These are phyloP conservation scores for Boletellus sp. DNA, from an alignment of 768 basidiomycete genomes.

Conservation along the genomic window DNA sequence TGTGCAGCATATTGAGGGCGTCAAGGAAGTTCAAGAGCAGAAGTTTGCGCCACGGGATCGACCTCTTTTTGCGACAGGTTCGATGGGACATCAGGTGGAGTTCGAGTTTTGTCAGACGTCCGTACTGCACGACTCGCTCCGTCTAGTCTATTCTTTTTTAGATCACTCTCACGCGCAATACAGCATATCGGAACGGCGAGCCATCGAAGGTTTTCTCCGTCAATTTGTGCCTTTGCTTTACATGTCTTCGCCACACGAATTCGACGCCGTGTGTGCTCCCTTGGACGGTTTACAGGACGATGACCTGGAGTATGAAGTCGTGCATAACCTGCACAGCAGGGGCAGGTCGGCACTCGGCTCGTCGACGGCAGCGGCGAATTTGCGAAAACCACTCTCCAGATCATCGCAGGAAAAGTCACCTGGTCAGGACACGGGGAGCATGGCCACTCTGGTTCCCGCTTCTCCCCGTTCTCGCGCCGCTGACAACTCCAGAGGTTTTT, in stretches of 20 bases:
- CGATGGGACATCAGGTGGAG: slow-evolving; percentile 69
- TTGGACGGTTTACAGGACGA: slow-evolving; percentile 44
- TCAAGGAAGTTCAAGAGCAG: slow-evolving; percentile 57
- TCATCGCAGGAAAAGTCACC: slow-evolving; percentile 61
- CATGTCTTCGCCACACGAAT: slow-evolving; percentile 63
- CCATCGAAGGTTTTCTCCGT: slow-evolving; percentile 81
- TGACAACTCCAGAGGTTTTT: not conserved
- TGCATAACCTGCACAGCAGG: slow-evolving; percentile 28
- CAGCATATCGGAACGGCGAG: slow-evolving; percentile 70
- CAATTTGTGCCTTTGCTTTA: slow-evolving; percentile 81
- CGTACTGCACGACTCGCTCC: slow-evolving; percentile 84
- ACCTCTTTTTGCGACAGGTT: slow-evolving; percentile 42
- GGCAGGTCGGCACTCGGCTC: slow-evolving; percentile 46
- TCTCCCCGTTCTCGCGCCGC: slow-evolving; percentile 6
- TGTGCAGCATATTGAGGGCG: slow-evolving; percentile 70
- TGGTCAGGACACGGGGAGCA: slow-evolving; percentile 28
- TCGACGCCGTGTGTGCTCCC: slow-evolving; percentile 61
- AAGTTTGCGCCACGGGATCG: slow-evolving; percentile 25
- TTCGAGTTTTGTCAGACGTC: slow-evolving; percentile 73
- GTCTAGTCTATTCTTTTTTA: slow-evolving; percentile 86
- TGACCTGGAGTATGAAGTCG: slow-evolving; percentile 27
- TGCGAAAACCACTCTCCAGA: slow-evolving; percentile 77
- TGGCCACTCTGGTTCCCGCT: slow-evolving; percentile 27
- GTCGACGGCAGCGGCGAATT: slow-evolving; percentile 59
- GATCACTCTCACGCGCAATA: slow-evolving; percentile 81